Percentiles rank a stretch among this genome's conserved stretches.
phyloP scores from a whole-genome alignment of 495 filamentous ascomycete species.

The Eremomyces bilateralis region DNA sequence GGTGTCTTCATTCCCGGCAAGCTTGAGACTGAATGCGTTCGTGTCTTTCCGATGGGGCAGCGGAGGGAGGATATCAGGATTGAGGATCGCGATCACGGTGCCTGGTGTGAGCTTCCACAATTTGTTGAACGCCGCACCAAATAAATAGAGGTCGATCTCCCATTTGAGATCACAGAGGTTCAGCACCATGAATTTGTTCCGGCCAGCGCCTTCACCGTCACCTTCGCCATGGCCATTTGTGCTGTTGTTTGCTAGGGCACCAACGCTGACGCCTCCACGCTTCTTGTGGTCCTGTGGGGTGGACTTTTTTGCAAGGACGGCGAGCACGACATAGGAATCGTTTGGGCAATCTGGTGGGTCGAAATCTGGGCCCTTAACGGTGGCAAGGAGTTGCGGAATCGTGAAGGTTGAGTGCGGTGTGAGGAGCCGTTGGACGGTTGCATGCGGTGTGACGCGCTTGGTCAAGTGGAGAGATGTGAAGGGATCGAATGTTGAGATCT shows the following conservation, averaged over 20 bases:
- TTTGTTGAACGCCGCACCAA: slow-evolving; percentile 69
- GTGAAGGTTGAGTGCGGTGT: slow-evolving; percentile 51
- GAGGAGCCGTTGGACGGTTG: slow-evolving; percentile 50
- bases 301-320: slow-evolving; percentile 70
- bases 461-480: slow-evolving; percentile 73
- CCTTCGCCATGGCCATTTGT: slow-evolving; percentile 28
- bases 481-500: slow-evolving; percentile 37
- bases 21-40: slow-evolving; percentile 59
- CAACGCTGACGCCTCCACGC: not conserved
- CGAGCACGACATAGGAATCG: slow-evolving; percentile 69
- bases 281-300: slow-evolving; percentile 47
- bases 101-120: slow-evolving; percentile 81
- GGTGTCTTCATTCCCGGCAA: slow-evolving; percentile 67
- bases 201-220: slow-evolving; percentile 31
- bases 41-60: slow-evolving; percentile 28
- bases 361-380: slow-evolving; percentile 66
- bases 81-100: slow-evolving; percentile 80
- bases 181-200: slow-evolving; percentile 69
- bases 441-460: slow-evolving; percentile 69
- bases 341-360: slow-evolving; percentile 57
- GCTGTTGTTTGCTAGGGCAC: slow-evolving; percentile 19
- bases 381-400: slow-evolving; percentile 63
- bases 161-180: slow-evolving; percentile 72
- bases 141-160: slow-evolving; percentile 81
- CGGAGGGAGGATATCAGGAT: slow-evolving; percentile 77